These are phyloP conservation scores for Cryptomeria japonica DNA, from an alignment of 75 land plant genomes.

Conservation along the genomic window DNA sequence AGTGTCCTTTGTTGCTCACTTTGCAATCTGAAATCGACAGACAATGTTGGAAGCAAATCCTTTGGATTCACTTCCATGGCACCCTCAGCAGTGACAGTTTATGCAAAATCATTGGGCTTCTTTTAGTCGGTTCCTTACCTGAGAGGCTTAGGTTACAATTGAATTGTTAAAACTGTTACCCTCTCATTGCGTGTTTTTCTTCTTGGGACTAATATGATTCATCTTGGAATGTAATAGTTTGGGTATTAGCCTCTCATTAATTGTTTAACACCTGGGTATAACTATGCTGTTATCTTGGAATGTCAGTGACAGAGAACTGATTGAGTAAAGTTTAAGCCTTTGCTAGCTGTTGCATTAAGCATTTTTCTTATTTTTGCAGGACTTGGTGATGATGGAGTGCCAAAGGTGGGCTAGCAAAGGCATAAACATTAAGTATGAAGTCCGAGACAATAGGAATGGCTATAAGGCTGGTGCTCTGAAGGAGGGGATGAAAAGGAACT, in stretches of 20 bases:
- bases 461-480: conserved; percentile 78
- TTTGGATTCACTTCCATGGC: neutral
- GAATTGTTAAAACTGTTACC: neutral
- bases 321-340: neutral
- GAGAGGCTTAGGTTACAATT: neutral
- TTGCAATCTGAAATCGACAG: neutral
- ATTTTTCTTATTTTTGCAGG: conserved; percentile 26
- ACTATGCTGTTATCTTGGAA: neutral
- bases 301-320: neutral
- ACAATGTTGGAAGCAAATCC: neutral
- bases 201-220: neutral
- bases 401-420: conserved; percentile 66
- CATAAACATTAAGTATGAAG: conserved; percentile 70
- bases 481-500: conserved; percentile 58
- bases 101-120: neutral
- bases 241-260: neutral
- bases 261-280: neutral
- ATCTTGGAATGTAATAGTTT: neutral
- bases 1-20: neutral
- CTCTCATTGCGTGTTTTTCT: neutral
- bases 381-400: conserved; percentile 54
- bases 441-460: conserved; percentile 55
- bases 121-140: neutral
- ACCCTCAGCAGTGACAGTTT: neutral
- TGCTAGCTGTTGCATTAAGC: neutral